These are phyloP conservation scores for Trichomonas gallinae DNA, from an alignment of 208 protist species.

Conservation along the genomic window DNA sequence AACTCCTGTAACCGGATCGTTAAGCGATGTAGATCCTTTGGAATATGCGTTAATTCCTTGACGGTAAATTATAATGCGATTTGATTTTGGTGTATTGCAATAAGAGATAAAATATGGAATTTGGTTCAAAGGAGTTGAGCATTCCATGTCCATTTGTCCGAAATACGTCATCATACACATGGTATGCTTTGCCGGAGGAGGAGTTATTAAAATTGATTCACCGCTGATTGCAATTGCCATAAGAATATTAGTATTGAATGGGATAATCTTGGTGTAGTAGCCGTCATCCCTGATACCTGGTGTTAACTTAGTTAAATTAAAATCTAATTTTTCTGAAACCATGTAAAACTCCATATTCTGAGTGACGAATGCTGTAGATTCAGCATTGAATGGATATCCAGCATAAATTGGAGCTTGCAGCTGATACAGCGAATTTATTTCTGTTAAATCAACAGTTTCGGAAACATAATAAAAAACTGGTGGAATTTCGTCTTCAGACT, in stretches of 20 bases:
- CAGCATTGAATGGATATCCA: not conserved
- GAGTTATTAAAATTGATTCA: not conserved
- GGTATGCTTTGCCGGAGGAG: not conserved
- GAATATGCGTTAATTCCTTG: too few relatives aligned
- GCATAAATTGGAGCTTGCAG: not conserved
- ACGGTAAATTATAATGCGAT: too few relatives aligned
- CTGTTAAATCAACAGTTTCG: not conserved
- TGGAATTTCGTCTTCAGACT: not conserved
- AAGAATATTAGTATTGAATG: not conserved
- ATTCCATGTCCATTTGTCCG: too few relatives aligned
- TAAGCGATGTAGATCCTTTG: too few relatives aligned
- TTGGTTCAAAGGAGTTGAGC: too few relatives aligned
- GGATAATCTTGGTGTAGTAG: not conserved
- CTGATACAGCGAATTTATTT: not conserved
- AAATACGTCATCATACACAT: too few relatives aligned
- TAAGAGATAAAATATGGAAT: too few relatives aligned
- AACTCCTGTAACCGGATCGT: too few relatives aligned
- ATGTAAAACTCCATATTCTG: not conserved
- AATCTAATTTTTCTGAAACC: not conserved
- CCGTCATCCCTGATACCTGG: not conserved
- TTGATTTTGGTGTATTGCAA: too few relatives aligned
- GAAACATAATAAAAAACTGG: not conserved
- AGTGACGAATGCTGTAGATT: not conserved
- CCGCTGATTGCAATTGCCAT: not conserved
- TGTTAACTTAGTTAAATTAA: not conserved